Percentiles rank a stretch among this genome's conserved stretches.
Evolutionary conservation across 371 early-diverging fungal species (phyloP).

Genomic region (Mucor circinelloides): DNA sequence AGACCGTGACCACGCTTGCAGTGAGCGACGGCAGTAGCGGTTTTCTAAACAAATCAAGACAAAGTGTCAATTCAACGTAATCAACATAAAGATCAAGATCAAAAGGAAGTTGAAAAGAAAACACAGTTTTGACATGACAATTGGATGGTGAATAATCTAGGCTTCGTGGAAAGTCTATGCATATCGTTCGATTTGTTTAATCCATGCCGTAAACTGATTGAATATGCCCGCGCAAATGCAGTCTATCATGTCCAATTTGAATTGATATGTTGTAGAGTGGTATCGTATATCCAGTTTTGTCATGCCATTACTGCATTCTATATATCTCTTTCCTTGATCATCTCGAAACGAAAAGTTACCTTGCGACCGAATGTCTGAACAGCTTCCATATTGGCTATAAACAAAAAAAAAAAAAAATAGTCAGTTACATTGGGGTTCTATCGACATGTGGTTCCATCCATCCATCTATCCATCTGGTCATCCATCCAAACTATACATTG

Average conservation of each 20-base stretch:
- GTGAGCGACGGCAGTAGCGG: slow-evolving; percentile 99
- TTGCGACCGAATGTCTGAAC: slow-evolving; percentile 63
- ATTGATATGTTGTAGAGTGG: background rate
- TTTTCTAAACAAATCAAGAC: slow-evolving; percentile 77
- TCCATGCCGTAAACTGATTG: background rate
- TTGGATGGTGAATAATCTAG: background rate
- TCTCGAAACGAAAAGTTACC: slow-evolving; percentile 23
- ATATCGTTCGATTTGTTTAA: background rate
- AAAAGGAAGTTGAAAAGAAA: background rate
- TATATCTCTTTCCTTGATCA: background rate
- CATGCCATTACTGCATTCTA: background rate
- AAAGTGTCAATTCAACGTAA: background rate
- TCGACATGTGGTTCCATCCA: slow-evolving; percentile 2
- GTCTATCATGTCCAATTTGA: background rate
- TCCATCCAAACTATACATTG: slow-evolving; percentile 10
- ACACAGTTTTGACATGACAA: background rate
- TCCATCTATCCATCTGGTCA: slow-evolving; percentile 10
- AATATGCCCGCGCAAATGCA: background rate
- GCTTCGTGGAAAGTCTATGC: background rate
- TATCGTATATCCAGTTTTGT: background rate
- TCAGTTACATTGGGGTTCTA: background rate
- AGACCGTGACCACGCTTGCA: slow-evolving; percentile 98
- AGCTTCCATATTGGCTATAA: slow-evolving; percentile 44
- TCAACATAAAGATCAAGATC: background rate
- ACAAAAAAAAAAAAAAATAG: background rate